phyloP scores from a whole-genome alignment of 2,329 filamentous ascomycete species.

The Neurospora sp. region DNA sequence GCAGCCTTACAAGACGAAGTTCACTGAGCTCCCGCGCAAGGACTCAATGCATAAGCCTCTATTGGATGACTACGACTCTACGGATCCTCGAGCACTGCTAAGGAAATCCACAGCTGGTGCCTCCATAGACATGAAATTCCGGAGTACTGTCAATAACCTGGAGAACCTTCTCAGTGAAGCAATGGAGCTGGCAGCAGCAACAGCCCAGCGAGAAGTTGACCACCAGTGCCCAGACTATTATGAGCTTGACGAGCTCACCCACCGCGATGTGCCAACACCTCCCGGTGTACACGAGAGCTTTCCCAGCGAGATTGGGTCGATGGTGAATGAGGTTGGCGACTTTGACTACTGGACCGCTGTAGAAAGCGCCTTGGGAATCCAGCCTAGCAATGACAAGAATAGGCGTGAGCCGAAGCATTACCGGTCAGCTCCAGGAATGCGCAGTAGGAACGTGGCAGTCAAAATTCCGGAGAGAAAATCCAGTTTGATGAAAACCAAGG shows the following conservation, averaged over 20 bases:
- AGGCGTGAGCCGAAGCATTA: conserved; percentile 8
- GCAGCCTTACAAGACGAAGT: conserved; percentile 7
- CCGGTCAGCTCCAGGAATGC: conserved; percentile 10
- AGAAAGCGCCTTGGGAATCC: conserved; percentile 3
- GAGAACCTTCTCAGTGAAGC: conserved; percentile 39
- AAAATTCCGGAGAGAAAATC: conserved; percentile 9
- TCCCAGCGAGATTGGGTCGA: conserved; percentile 2
- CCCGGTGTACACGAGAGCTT: conserved; percentile 3
- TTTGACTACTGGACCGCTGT: background rate
- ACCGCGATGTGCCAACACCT: background rate
- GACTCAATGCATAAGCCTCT: background rate
- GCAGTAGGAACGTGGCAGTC: conserved; percentile 11
- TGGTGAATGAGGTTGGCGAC: background rate
- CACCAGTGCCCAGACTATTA: conserved; percentile 13
- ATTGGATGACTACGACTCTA: background rate
- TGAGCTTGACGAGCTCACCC: conserved; percentile 1
- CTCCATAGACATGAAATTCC: conserved; percentile 21
- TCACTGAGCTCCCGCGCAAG: conserved; percentile 6
- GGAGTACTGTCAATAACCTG: conserved; percentile 30
- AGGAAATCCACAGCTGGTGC: conserved; percentile 8
- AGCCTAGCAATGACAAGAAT: background rate
- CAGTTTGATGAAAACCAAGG: conserved; percentile 7
- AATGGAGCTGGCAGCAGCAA: conserved; percentile 32
- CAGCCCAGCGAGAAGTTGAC: conserved; percentile 22
- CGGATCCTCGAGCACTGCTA: conserved; percentile 6